Base-by-base conservation (phyloP, 164 flowering plant species). In the Magnolia sinica region DNA sequence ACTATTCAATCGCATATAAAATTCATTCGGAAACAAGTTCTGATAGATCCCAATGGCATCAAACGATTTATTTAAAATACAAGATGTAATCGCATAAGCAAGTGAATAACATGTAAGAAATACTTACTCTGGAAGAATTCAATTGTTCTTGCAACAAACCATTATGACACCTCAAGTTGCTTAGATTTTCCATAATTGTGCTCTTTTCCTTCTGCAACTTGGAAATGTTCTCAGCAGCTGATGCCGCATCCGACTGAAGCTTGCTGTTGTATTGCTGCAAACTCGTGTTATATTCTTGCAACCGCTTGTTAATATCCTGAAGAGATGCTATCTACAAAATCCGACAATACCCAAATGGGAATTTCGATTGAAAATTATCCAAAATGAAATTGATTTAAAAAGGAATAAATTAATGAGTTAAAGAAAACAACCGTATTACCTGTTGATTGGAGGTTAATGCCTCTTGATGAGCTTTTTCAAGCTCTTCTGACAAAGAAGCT, bases 251-350 rank as follows among this genome's bases (percentile, higher is more conserved):
- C 68, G 83, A 80, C 82, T 92, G 98, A 76, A 96, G 98, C 77
- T 89, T 96, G 71, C 89, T 89, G 68, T 96, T 96, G 83, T 94
- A 96, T 55, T 91, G 91, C 75, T 96, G 99, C 61, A 96, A 87
- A 79, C 99, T 92, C 5, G 91, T 87, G 76, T 91, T 96, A 80
- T 94, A 96, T 73, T 96, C 99, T 71, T 94, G 98, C 71, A 95
- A 78, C 65, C 91, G 80, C 87, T 90, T 90, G 86, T 91, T 90
- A 83, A 86, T 90, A 37, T 93, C 97, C 73, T 84, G 86, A 19
- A 88, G 77, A 10, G 95, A 86, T 24, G 82, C 31, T 66, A 92
- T 86, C 98, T 94, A 87, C 79, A 84, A 37, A 22, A 70, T 65
- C 68, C 68, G 8, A 23, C 45, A 24, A 22, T 22, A 23, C 11